A percentile compares a stretch with the other conserved stretches of the same genome.
Evolutionary conservation across 1,284 basidiomycete species (phyloP).

Genomic region (Ceratobasidium papillatum): DNA sequence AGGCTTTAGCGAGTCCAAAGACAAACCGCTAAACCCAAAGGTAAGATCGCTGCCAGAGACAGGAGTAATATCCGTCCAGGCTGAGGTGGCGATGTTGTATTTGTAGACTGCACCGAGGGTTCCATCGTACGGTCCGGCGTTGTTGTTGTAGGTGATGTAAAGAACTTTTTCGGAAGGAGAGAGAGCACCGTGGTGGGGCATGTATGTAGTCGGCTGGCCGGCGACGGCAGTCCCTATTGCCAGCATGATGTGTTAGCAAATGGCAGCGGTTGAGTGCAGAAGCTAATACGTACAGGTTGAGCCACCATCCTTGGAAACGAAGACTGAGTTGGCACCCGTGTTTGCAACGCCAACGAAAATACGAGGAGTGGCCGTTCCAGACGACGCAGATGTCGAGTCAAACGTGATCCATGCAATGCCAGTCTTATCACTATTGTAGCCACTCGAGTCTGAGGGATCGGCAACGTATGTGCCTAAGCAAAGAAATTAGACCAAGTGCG

Average conservation of each 20-base stretch:
- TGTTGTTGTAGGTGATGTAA: constrained; percentile 65
- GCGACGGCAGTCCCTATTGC: constrained; percentile 63
- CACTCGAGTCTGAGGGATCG: constrained; percentile 60
- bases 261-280: background rate
- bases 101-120: constrained; percentile 57
- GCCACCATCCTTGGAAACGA: constrained; percentile 65
- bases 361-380: constrained; percentile 63
- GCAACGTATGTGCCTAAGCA: constrained; percentile 64
- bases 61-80: constrained; percentile 66
- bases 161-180: constrained; percentile 65
- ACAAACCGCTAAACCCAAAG: constrained; percentile 66
- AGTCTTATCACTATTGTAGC: constrained; percentile 45
- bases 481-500: background rate
- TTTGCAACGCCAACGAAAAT: constrained; percentile 74
- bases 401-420: constrained; percentile 69
- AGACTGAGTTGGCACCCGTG: constrained; percentile 63
- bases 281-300: constrained; percentile 58
- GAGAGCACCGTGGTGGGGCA: constrained; percentile 71
- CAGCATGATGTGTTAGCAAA: background rate
- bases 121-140: constrained; percentile 62
- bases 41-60: constrained; percentile 57
- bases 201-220: constrained; percentile 62
- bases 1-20: constrained; percentile 66
- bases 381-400: constrained; percentile 59
- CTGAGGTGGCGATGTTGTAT: constrained; percentile 56